Percentiles rank a stretch among this genome's conserved stretches.
Conservation (phyloP, 305 asterid species). For the Solanum aculeatissimum region DNA sequence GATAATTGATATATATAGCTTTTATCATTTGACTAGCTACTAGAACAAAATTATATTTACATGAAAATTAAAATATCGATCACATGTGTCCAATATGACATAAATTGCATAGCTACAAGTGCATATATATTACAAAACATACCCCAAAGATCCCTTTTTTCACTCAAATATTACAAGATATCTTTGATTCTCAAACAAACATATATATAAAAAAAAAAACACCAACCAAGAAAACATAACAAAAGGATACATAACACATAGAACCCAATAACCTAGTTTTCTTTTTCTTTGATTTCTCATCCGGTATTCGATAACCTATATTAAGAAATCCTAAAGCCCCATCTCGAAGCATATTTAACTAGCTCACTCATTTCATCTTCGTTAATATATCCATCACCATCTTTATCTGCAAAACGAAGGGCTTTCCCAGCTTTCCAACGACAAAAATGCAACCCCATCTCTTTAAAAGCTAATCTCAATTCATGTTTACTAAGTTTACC, state of each 20-base stretch:
- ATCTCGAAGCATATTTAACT: background rate
- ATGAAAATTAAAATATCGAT: background rate
- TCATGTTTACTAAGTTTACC: background rate
- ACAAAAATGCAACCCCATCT: background rate
- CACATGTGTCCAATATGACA: background rate
- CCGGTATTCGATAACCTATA: background rate
- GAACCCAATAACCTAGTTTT: background rate
- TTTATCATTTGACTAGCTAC: background rate
- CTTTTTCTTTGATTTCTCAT: background rate
- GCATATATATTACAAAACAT: background rate
- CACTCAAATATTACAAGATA: background rate
- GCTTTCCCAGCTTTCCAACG: background rate
- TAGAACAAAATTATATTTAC: background rate
- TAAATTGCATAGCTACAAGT: background rate
- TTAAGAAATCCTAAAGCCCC: background rate
- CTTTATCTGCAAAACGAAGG: background rate
- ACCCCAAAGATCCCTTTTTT: background rate
- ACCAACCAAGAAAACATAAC: background rate
- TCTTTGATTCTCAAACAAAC: background rate
- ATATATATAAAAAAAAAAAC: no score
- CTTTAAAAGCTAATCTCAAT: background rate
- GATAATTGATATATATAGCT: no score
- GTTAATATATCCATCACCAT: conserved; percentile 5
- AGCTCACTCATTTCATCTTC: background rate
- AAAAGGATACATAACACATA: background rate